Conservation (phyloP, 1,284 basidiomycete genomes). For the Rhodotorula sp. region DNA sequence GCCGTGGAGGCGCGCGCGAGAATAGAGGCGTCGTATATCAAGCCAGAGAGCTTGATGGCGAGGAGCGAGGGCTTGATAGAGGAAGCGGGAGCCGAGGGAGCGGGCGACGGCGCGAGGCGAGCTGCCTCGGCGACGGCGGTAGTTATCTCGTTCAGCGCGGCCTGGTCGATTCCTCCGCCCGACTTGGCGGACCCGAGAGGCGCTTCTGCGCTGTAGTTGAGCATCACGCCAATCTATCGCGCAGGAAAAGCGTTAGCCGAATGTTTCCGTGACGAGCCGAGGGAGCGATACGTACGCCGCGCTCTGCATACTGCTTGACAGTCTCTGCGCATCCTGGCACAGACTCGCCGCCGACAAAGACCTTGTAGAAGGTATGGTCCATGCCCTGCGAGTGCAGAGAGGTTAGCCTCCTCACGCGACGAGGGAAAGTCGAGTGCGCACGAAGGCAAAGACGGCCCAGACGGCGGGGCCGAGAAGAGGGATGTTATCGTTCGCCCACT, state of each 20-base stretch:
- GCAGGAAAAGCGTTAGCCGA: not conserved
- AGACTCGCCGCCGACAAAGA: slow-evolving; percentile 42
- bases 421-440: slow-evolving; percentile 13
- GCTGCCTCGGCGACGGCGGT: slow-evolving; percentile 36
- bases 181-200: slow-evolving; percentile 26
- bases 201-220: slow-evolving; percentile 44
- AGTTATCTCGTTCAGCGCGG: slow-evolving; percentile 30
- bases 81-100: not conserved
- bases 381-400: slow-evolving; percentile 29
- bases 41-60: slow-evolving; percentile 44
- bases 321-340: slow-evolving; percentile 36
- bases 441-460: slow-evolving; percentile 37
- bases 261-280: not conserved
- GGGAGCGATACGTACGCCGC: slow-evolving; percentile 20
- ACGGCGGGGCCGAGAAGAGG: slow-evolving; percentile 38
- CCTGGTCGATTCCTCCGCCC: slow-evolving; percentile 19
- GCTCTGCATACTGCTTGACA: slow-evolving; percentile 27
- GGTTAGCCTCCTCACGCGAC: not conserved
- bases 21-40: slow-evolving; percentile 40
- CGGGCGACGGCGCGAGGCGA: slow-evolving; percentile 19
- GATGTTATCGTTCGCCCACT: slow-evolving; percentile 39
- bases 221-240: slow-evolving; percentile 38
- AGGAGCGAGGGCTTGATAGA: slow-evolving; percentile 39
- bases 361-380: slow-evolving; percentile 42
- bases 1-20: slow-evolving; percentile 41